Evolutionary conservation across 495 filamentous ascomycete species (phyloP), one percentile per base, ranked within the genome.

Genomic region (Penicillium cosmopolitanum): DNA sequence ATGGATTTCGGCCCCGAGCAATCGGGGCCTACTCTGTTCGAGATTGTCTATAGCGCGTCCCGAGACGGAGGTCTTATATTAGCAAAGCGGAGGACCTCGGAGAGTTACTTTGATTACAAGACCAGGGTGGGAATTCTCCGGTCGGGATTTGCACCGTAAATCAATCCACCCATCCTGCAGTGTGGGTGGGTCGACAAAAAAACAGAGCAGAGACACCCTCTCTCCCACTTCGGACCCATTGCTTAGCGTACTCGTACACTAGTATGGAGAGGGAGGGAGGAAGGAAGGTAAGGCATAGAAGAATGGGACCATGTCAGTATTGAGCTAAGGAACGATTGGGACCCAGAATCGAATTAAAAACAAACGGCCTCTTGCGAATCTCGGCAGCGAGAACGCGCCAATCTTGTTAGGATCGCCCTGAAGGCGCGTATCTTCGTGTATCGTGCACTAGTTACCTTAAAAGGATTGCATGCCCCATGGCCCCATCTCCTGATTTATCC

Each of bases 141-240:
- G 58, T 53, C 63, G 64, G 64, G 61, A 64, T 66, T 66, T 66
- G 61, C 57, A 31, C 10, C 23, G 40, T 12, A 28, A 33, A 54
- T 40, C 23, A 31, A 34, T 40, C 34, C 48, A 43, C 33, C 38
- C 50, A 34, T 55, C 38, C 50, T 59, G 52, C 35, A 58, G 35
- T 5, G 28, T 16, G n/a, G 21, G 63, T 68, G 63, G 66, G 60
- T 62, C 62, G 31, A 48, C 48, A 52, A 55, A 58, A 58, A 58
- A 31, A 25, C 46, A 40, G 11, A 18, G 12, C 9, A 46, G 43
- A 11, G 18, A n/a, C 15, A 19, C 43, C 13, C 9, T 46, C 16
- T 16, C n/a, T 21, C 40, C 38, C 43, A 51, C 58, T 31, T 61
- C 33, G 61, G 62, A 38, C 57, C 58, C 58, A 60, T 58, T 57